A percentile compares a stretch with the other conserved stretches of the same genome.
Conservation (phyloP, 2,329 filamentous ascomycete genomes). For the Akanthomyces dipterigenus region DNA sequence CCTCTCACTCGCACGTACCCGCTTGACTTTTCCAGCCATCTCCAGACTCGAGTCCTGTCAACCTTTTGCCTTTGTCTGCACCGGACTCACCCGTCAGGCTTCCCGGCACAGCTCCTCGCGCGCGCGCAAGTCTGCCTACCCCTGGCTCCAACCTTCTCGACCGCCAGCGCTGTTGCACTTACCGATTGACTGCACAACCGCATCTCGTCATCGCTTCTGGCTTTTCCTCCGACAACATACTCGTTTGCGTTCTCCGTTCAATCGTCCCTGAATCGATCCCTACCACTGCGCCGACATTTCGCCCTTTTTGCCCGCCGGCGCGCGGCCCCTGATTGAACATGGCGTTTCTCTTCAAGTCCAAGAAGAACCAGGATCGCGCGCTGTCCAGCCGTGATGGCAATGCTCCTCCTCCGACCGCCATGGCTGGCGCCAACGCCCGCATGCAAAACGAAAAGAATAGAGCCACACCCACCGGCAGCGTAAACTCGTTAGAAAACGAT, state of each 20-base stretch:
- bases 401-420: constrained; percentile 39
- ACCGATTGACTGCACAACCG: background rate
- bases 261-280: constrained; percentile 6
- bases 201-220: background rate
- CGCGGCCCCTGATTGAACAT: constrained; percentile 46
- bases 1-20: background rate
- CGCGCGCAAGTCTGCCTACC: background rate
- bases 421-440: constrained; percentile 43
- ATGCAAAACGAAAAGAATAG: constrained; percentile 52
- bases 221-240: background rate
- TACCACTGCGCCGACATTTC: constrained; percentile 17
- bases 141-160: constrained; percentile 5
- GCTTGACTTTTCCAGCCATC: constrained; percentile 33
- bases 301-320: constrained; percentile 23
- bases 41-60: constrained; percentile 26
- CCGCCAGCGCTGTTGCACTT: background rate
- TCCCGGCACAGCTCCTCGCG: background rate
- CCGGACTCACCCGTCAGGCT: background rate
- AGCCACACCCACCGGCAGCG: constrained; percentile 68
- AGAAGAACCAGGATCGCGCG: constrained; percentile 63
- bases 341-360: constrained; percentile 79
- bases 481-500: constrained; percentile 64
- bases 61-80: background rate
- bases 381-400: constrained; percentile 49
- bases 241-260: background rate